Percentiles rank a stretch among this genome's conserved stretches.
phyloP scores from a whole-genome alignment of 1,284 basidiomycete genomes.

The Sporisorium iseilematis-ciliati region DNA sequence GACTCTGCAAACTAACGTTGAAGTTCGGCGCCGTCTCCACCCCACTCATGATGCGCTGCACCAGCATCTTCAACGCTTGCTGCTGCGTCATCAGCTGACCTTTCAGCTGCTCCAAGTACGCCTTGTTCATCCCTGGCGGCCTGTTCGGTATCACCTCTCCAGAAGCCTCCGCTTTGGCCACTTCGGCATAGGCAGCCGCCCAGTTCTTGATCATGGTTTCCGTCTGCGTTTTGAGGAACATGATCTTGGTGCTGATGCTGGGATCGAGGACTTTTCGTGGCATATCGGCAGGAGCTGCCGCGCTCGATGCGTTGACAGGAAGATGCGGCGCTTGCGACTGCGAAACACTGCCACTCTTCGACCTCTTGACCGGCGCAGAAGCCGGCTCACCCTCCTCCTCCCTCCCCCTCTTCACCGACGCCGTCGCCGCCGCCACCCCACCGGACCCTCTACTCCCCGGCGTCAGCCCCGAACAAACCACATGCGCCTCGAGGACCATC shows the following conservation, averaged over 20 bases:
- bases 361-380: constrained; percentile 35
- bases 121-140: constrained; percentile 42
- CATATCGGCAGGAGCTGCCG: constrained; percentile 5
- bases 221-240: constrained; percentile 59
- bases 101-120: constrained; percentile 55
- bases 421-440: neutral
- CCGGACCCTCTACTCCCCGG: neutral
- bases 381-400: constrained; percentile 19
- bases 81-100: constrained; percentile 57
- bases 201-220: constrained; percentile 62
- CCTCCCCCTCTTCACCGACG: constrained; percentile 32
- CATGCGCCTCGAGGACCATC: constrained; percentile 40
- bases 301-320: neutral
- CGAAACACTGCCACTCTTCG: constrained; percentile 45
- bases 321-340: constrained; percentile 15
- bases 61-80: constrained; percentile 49
- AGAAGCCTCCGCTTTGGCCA: constrained; percentile 21
- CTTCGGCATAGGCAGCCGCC: constrained; percentile 30
- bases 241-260: constrained; percentile 42
- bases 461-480: constrained; percentile 38
- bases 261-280: constrained; percentile 45
- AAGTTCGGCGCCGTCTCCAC: constrained; percentile 48
- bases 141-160: constrained; percentile 9
- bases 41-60: constrained; percentile 45
- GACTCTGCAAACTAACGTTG: constrained; percentile 52